phyloP scores from a whole-genome alignment of 257 asterid genomes.

The Solanum chiquidenum region DNA sequence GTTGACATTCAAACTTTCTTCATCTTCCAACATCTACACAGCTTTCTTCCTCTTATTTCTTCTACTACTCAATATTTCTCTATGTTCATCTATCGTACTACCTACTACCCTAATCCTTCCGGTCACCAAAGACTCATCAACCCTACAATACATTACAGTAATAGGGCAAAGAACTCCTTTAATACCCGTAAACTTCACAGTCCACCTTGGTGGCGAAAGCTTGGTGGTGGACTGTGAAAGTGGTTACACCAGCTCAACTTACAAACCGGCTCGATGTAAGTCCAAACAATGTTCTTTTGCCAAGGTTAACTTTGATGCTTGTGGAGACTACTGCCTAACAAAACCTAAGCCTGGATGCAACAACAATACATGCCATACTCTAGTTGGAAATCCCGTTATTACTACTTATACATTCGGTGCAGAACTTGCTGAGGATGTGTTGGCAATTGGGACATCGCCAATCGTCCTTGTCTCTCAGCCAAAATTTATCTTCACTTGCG shows the following conservation, averaged over 20 bases:
- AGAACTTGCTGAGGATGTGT: constrained; percentile 55
- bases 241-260: constrained; percentile 8
- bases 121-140: constrained; percentile 43
- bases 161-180: constrained; percentile 49
- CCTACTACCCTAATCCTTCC: constrained; percentile 32
- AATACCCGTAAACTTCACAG: constrained; percentile 34
- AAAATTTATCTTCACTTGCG: constrained; percentile 39
- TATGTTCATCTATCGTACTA: neutral
- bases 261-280: constrained; percentile 34
- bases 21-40: neutral
- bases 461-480: constrained; percentile 30
- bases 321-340: constrained; percentile 24
- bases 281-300: constrained; percentile 52
- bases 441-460: constrained; percentile 33
- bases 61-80: neutral
- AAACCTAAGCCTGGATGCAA: constrained; percentile 49
- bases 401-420: constrained; percentile 20
- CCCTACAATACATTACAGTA: constrained; percentile 39
- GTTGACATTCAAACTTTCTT: neutral
- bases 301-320: neutral
- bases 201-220: constrained; percentile 64
- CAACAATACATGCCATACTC: constrained; percentile 28
- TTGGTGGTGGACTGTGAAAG: constrained; percentile 68
- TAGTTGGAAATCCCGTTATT: constrained; percentile 37
- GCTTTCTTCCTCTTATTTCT: neutral